Base-by-base conservation (phyloP, 495 filamentous ascomycete genomes). In the Hypoxylon fragiforme region DNA sequence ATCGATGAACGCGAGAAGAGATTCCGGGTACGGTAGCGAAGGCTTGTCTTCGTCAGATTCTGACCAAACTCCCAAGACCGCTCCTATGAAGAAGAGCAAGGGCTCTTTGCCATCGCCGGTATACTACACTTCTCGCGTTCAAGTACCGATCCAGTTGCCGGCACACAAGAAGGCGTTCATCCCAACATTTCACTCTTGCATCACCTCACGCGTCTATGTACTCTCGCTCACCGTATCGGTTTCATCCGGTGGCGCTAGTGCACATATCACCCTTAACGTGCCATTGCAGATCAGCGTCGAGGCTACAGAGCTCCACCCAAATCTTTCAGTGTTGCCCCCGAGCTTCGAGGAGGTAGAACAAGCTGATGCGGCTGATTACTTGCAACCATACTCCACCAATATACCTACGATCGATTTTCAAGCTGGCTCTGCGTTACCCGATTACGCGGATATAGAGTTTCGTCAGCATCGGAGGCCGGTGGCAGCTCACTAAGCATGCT, bases 181-280 rank as follows among this genome's bases (percentile, higher is more conserved):
- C 20, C 95, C 94, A 0, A 91, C 90, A 13, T 98, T 97, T 73
- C 85, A 94, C 71, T 82, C 84, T 45, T 98, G 94, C 70, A 81
- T 96, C 60, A 75, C 88, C 21, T 88, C 87, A 12, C 85, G 94
- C 51, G 72, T 85, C 18, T 97, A 98, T 72, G 73, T 78, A 7
- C 76, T 97, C 15, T 85, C 87, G 34, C 71, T 97, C 40, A 74
- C 76, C 6, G 64, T 92, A 44, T 75, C 82, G 2, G 70, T 89
- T 32, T 79, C 83, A 45, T 80, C 83, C 0, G 75, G 82, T 3
- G 75, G 76, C 14, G 71, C 68, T 12, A 81, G 74, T 18, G 79
- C 85, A 2, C 77, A 70, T 1, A 55, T 92, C 12, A 76, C 79
- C 2, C 71, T 96, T 8, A 83, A 81, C 38, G 52, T 96, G 5